A percentile compares a stretch with the other conserved stretches of the same genome.
These are phyloP conservation scores for Thelonectria blattea DNA, from an alignment of 2,329 filamentous ascomycete genomes.

Conservation along the genomic window DNA sequence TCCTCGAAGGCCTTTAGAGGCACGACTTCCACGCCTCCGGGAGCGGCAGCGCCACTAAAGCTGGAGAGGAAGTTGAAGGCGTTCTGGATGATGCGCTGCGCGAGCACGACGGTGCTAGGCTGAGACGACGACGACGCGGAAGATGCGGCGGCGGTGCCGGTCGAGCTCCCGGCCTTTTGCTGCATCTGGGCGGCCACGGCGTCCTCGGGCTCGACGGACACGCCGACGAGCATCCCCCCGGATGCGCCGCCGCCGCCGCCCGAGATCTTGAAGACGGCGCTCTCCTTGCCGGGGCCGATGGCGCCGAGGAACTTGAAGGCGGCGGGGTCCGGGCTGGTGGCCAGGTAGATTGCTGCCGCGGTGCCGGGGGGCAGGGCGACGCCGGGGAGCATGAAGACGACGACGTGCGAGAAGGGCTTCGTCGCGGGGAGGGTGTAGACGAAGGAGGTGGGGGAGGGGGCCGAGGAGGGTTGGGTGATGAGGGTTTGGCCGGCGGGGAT, in stretches of 20 bases:
- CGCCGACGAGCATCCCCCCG: slow-evolving; percentile 69
- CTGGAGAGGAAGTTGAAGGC: slow-evolving; percentile 95
- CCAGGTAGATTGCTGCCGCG: slow-evolving; percentile 89
- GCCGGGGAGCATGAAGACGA: slow-evolving; percentile 87
- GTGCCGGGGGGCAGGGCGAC: slow-evolving; percentile 73
- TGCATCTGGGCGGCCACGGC: slow-evolving; percentile 75
- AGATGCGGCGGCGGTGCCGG: neutral
- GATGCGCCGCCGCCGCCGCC: slow-evolving; percentile 42
- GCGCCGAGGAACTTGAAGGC: slow-evolving; percentile 87
- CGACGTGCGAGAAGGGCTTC: slow-evolving; percentile 76
- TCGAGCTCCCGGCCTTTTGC: slow-evolving; percentile 50
- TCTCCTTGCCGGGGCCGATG: slow-evolving; percentile 88
- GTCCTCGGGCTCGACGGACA: slow-evolving; percentile 78
- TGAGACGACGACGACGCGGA: slow-evolving; percentile 40
- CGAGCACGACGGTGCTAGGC: slow-evolving; percentile 76
- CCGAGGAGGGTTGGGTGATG: slow-evolving; percentile 59
- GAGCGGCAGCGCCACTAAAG: slow-evolving; percentile 71
- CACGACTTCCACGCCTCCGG: slow-evolving; percentile 79
- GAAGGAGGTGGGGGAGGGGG: slow-evolving; percentile 60
- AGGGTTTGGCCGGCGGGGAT: slow-evolving; percentile 66
- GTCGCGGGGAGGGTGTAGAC: slow-evolving; percentile 57
- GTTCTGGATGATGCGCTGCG: slow-evolving; percentile 93
- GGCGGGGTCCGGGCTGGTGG: slow-evolving; percentile 54
- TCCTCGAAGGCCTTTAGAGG: slow-evolving; percentile 95
- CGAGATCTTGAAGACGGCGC: slow-evolving; percentile 84